phyloP scores from a whole-genome alignment of 352 stramenopile genomes.

The Globisporangium solare region DNA sequence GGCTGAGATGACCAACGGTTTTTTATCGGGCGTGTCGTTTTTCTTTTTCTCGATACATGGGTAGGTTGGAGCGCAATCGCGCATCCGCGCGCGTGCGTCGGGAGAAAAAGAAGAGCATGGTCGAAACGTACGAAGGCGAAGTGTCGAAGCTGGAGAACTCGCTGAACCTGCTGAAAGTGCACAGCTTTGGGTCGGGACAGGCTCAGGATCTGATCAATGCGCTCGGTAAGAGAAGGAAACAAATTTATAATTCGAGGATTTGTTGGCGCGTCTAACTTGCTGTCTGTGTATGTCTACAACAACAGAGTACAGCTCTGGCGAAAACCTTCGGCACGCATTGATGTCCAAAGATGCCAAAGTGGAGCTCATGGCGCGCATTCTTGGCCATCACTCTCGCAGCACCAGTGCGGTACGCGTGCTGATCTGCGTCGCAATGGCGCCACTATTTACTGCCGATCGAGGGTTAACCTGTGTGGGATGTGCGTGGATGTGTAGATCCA shows the following conservation, averaged over 20 bases:
- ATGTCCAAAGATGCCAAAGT: constrained; percentile 87
- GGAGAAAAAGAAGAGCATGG: constrained; percentile 87
- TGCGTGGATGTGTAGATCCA: constrained; percentile 44
- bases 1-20: neutral
- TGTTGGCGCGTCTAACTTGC: neutral
- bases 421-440: neutral
- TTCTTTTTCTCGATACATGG: no score
- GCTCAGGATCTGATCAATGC: constrained; percentile 61
- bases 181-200: constrained; percentile 71
- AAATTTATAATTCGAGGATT: no score
- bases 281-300: neutral
- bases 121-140: constrained; percentile 82
- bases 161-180: constrained; percentile 70
- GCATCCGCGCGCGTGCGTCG: constrained; percentile 75
- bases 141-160: constrained; percentile 86
- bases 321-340: constrained; percentile 71
- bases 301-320: constrained; percentile 68
- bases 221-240: constrained; percentile 66
- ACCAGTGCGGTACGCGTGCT: constrained; percentile 46
- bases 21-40: neutral
- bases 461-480: neutral
- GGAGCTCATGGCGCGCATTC: constrained; percentile 71
- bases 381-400: constrained; percentile 72
- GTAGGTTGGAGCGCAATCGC: constrained; percentile 68
- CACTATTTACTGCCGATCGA: neutral